Evolutionary conservation across 257 asterid genomes (phyloP).

Genomic region (Salvia hispanica): DNA sequence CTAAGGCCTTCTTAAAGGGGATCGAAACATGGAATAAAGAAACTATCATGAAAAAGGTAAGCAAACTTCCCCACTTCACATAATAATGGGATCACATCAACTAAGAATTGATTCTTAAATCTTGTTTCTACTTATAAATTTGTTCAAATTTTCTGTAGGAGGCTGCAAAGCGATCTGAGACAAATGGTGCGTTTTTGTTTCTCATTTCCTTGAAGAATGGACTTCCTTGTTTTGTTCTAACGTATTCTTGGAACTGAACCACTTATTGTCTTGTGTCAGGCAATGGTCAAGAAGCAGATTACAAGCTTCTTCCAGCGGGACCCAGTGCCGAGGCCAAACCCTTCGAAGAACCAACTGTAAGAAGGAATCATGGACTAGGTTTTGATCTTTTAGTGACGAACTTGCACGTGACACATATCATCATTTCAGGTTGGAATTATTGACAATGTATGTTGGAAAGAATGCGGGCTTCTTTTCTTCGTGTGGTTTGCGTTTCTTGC

Average conservation of each 20-base stretch:
- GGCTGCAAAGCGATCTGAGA: slow-evolving; percentile 49
- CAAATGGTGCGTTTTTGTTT: slow-evolving; percentile 54
- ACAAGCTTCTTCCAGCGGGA: slow-evolving; percentile 76
- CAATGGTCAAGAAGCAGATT: slow-evolving; percentile 62
- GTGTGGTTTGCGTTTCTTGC: slow-evolving; percentile 90
- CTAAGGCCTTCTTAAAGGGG: slow-evolving; percentile 87
- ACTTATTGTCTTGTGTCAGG: slow-evolving; percentile 32
- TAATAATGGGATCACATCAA: not conserved
- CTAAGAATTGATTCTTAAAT: not conserved
- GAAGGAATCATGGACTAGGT: slow-evolving; percentile 17
- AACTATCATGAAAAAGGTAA: slow-evolving; percentile 77
- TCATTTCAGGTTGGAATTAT: slow-evolving; percentile 64
- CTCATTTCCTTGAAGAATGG: slow-evolving; percentile 13
- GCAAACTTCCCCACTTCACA: slow-evolving; percentile 6
- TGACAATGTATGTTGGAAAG: slow-evolving; percentile 92
- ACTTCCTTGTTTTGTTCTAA: slow-evolving; percentile 4
- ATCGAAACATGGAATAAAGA: slow-evolving; percentile 94
- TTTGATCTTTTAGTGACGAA: slow-evolving; percentile 15
- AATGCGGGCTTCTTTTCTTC: slow-evolving; percentile 73
- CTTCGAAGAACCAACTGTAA: slow-evolving; percentile 59
- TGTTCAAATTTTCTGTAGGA: slow-evolving; percentile 52
- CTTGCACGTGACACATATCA: slow-evolving; percentile 23
- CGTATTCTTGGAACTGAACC: slow-evolving; percentile 22
- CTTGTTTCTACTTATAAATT: slow-evolving; percentile 21
- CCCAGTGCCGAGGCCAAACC: slow-evolving; percentile 52